Conservation (phyloP, 352 stramenopile genomes). For the Phytophthora colocasiae region DNA sequence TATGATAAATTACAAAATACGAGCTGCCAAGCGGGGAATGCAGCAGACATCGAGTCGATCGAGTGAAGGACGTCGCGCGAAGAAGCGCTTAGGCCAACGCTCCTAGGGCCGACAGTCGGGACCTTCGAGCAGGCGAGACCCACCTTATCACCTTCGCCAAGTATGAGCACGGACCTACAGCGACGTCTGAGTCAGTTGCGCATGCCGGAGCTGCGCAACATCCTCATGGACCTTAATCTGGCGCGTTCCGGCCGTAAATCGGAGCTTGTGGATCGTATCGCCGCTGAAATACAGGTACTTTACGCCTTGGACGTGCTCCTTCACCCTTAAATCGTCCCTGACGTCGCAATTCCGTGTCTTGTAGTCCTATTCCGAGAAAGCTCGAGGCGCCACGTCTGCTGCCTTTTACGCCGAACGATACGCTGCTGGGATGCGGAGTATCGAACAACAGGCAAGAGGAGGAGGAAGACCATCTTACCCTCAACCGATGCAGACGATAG, state of each 20-base stretch:
- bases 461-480: constrained; percentile 7
- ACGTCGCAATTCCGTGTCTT: constrained; percentile 3
- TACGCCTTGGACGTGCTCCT: background rate
- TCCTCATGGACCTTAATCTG: constrained; percentile 76
- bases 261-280: constrained; percentile 83
- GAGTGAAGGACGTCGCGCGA: constrained; percentile 22
- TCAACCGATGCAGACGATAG: constrained; percentile 5
- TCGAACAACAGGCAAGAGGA: constrained; percentile 53
- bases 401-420: constrained; percentile 71
- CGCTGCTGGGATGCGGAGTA: constrained; percentile 45
- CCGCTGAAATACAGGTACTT: constrained; percentile 61
- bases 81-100: constrained; percentile 22
- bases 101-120: background rate
- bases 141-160: too few relatives aligned
- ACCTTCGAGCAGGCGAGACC: background rate
- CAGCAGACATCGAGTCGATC: constrained; percentile 10
- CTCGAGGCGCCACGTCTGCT: constrained; percentile 53
- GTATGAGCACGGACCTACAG: constrained; percentile 40
- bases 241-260: constrained; percentile 76
- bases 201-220: constrained; percentile 78
- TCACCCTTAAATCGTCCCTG: background rate
- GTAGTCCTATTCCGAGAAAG: constrained; percentile 61
- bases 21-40: constrained; percentile 22
- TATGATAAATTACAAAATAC: constrained; percentile 26
- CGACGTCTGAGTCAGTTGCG: constrained; percentile 61